These are phyloP conservation scores for Samsoniella hepiali DNA, from an alignment of 2,329 filamentous ascomycete genomes.

Conservation along the genomic window DNA sequence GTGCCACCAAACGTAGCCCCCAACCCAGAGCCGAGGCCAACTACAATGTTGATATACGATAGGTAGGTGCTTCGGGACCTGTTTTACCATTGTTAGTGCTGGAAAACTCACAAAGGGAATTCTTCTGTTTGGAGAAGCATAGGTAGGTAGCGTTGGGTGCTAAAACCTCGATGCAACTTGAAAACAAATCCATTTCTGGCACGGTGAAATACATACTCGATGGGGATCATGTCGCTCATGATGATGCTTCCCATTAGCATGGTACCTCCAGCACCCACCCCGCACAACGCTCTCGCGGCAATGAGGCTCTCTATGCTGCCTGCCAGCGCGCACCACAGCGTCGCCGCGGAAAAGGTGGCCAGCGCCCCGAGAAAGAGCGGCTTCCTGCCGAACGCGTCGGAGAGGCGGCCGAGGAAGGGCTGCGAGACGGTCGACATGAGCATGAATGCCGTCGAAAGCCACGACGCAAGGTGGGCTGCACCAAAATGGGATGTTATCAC, in stretches of 20 bases:
- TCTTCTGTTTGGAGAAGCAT: background rate
- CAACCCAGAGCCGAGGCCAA: slow-evolving; percentile 52
- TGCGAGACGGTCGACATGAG: slow-evolving; percentile 74
- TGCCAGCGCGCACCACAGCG: slow-evolving; percentile 67
- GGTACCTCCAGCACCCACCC: slow-evolving; percentile 67
- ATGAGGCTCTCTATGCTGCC: slow-evolving; percentile 59
- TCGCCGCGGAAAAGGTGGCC: slow-evolving; percentile 60
- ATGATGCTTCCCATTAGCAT: slow-evolving; percentile 69
- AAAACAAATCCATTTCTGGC: background rate
- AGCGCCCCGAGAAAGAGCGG: slow-evolving; percentile 62
- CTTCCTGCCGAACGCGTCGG: slow-evolving; percentile 69
- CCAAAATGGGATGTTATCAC: slow-evolving; percentile 79
- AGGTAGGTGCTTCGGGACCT: slow-evolving; percentile 64
- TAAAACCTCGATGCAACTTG: background rate
- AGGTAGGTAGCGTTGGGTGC: no score
- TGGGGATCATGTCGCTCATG: slow-evolving; percentile 69
- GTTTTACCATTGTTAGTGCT: background rate
- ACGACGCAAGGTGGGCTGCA: slow-evolving; percentile 74
- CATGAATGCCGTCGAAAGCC: slow-evolving; percentile 76
- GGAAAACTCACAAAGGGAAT: background rate
- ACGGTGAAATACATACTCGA: slow-evolving; percentile 49
- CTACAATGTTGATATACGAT: slow-evolving; percentile 65
- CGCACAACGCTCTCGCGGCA: slow-evolving; percentile 46
- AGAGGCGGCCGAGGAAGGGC: slow-evolving; percentile 69
- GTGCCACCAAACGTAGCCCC: slow-evolving; percentile 68